phyloP scores from a whole-genome alignment of 2,329 filamentous ascomycete genomes.

The Trematosphaeria pertusa region DNA sequence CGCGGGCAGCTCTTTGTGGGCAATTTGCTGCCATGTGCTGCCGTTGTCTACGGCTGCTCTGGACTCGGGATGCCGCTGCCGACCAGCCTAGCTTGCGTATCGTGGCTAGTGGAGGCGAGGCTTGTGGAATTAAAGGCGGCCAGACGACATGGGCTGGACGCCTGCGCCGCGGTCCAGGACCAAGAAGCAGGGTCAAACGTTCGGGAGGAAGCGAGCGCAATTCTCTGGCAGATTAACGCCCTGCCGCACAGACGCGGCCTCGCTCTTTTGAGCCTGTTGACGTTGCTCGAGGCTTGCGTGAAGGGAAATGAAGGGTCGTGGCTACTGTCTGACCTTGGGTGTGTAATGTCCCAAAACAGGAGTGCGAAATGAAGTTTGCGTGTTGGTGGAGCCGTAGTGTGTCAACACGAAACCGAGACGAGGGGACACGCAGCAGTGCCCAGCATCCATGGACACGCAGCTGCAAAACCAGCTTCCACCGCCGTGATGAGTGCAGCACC shows the following conservation, averaged over 20 bases:
- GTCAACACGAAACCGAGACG: slow-evolving; percentile 45
- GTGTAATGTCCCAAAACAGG: slow-evolving; percentile 40
- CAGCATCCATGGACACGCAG: slow-evolving; percentile 16
- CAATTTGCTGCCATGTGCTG: slow-evolving; percentile 11
- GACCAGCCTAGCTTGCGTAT: slow-evolving; percentile 22
- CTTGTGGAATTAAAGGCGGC: slow-evolving; percentile 31
- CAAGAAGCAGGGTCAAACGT: slow-evolving; percentile 47
- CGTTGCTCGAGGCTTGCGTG: slow-evolving; percentile 35
- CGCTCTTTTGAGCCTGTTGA: slow-evolving; percentile 33
- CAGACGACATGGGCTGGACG: slow-evolving; percentile 23
- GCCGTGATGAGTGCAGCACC: slow-evolving; percentile 28
- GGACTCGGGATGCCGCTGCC: slow-evolving; percentile 25
- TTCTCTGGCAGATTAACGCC: slow-evolving; percentile 44
- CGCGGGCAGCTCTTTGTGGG: slow-evolving; percentile 3
- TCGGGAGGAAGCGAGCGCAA: slow-evolving; percentile 48
- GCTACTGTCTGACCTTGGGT: slow-evolving; percentile 40
- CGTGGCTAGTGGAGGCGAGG: slow-evolving; percentile 34
- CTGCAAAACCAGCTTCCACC: slow-evolving; percentile 5
- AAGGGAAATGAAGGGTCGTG: slow-evolving; percentile 49
- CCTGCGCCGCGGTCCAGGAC: slow-evolving; percentile 18
- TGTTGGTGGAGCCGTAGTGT: slow-evolving; percentile 41
- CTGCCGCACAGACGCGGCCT: slow-evolving; percentile 37
- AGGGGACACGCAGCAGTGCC: slow-evolving; percentile 19
- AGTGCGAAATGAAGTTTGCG: slow-evolving; percentile 41
- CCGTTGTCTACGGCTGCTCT: slow-evolving; percentile 18